A percentile compares a stretch with the other conserved stretches of the same genome.
Conservation (phyloP, 1,284 basidiomycete species). For the Marasmius oreades region DNA sequence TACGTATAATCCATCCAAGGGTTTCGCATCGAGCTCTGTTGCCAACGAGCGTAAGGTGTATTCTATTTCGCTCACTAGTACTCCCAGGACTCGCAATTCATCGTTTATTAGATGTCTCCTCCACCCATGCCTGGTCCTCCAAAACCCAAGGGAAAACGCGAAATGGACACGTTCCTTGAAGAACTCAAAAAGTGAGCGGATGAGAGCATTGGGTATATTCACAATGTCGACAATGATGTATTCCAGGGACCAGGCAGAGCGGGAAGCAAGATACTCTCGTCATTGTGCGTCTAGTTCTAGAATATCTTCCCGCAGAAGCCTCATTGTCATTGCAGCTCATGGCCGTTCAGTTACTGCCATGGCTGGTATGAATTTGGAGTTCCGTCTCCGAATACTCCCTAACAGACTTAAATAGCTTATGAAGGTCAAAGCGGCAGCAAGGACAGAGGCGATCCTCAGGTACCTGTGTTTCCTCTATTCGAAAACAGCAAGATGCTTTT, state of each 20-base stretch:
- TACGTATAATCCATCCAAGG: slow-evolving; percentile 40
- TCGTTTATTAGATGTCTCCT: slow-evolving; percentile 43
- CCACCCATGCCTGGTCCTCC: slow-evolving; percentile 41
- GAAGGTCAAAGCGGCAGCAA: slow-evolving; percentile 87
- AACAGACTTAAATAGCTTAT: slow-evolving; percentile 48
- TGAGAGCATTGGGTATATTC: slow-evolving; percentile 1
- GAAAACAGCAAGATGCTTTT: slow-evolving; percentile 6
- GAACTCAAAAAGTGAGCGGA: slow-evolving; percentile 81
- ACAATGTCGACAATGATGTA: slow-evolving; percentile 9
- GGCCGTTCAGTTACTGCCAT: slow-evolving; percentile 80
- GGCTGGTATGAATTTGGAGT: slow-evolving; percentile 53
- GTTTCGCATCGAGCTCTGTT: background rate
- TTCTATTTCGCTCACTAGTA: background rate
- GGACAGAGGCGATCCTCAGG: slow-evolving; percentile 81
- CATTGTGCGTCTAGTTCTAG: slow-evolving; percentile 48
- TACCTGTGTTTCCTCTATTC: slow-evolving; percentile 25
- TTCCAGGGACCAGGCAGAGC: slow-evolving; percentile 81
- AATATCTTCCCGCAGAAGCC: slow-evolving; percentile 1
- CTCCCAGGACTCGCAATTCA: background rate
- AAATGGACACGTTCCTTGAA: slow-evolving; percentile 91
- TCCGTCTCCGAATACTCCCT: background rate
- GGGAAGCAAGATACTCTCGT: slow-evolving; percentile 79
- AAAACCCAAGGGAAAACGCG: slow-evolving; percentile 84
- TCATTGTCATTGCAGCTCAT: slow-evolving; percentile 31
- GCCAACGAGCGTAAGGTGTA: slow-evolving; percentile 20